Base-by-base conservation (phyloP, 1,139 yeast species). In the Debaryomyces coudertii region DNA sequence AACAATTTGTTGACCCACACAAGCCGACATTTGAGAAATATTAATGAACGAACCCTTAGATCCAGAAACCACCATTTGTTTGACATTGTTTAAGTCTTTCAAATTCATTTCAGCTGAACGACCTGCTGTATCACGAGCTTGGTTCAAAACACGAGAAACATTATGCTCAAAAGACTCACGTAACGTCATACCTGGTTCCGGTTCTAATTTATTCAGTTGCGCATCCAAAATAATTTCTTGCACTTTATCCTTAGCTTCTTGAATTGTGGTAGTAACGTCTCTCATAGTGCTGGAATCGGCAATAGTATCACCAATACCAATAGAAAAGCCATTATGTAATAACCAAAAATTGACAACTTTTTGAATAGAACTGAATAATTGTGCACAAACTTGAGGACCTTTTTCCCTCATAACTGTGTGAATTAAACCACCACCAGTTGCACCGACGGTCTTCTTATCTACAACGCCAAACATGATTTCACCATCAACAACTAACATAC, bases 1-100 rank as follows among this genome's bases (percentile, higher is more conserved):
- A 40, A 95, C 99, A 72, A 95, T 93, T 68, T 95, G 99, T 72
- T 95, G 99, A 61, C 99, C 99, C 27, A 93, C 99, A 87, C 99
- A 93, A 6, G 99, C 99, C 41, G 98, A 90, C 99, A 95, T 95
- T 74, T 92, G 99, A 23, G 99, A 95, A 68, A 95, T 93, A 68
- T 95, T 95, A 68, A 95, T 95, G 68, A 92, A 93, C 11, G 99
- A 95, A 77, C 99, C 99, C 72, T 95, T 95, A 25, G 99, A 95
- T 64, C 99, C 99, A 11, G 99, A 93, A 53, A 93, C 87, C 50
- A 93, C 99, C 99, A 95, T 95, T 75, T 95, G 99, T 66, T 95
- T 95, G 58, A 95, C 99, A 63, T 92, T 93, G 65, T 95, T 95
- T 57, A 86, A 77, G 61, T 92, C 97, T 66, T 92, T 92, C 76